Evolutionary conservation across 306 rosid species (phyloP).

Genomic region (Citrullus amarus): DNA sequence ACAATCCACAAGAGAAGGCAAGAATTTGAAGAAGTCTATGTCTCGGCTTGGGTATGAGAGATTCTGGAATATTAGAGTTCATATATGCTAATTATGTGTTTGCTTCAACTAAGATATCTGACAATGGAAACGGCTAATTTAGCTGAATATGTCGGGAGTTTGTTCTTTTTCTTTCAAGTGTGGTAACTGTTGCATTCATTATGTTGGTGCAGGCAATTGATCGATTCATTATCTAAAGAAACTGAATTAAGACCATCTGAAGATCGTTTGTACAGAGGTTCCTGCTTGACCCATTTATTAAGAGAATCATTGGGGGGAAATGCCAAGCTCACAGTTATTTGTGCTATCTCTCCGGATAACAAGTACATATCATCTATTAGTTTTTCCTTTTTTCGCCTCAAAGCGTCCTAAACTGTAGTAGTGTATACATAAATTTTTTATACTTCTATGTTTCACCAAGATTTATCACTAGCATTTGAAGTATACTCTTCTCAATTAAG

Average conservation of each 20-base stretch:
- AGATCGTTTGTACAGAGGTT: slow-evolving; percentile 32
- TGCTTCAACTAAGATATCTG: neutral
- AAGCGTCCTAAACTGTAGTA: neutral
- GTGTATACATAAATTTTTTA: neutral
- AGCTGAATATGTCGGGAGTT: neutral
- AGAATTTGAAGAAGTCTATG: slow-evolving; percentile 68
- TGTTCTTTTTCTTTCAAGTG: neutral
- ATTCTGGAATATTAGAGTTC: neutral
- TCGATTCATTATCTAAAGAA: slow-evolving; percentile 48
- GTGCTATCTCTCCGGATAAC: slow-evolving; percentile 59
- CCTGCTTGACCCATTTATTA: slow-evolving; percentile 67
- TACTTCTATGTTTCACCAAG: neutral
- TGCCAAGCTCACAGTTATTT: slow-evolving; percentile 72
- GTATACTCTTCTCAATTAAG: neutral
- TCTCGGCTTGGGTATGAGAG: slow-evolving; percentile 66
- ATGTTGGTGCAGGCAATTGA: slow-evolving; percentile 52
- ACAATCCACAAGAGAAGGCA: slow-evolving; percentile 48
- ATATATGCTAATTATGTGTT: neutral
- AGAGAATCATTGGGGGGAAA: slow-evolving; percentile 84
- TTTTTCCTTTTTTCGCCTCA: neutral
- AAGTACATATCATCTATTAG: slow-evolving; percentile 28
- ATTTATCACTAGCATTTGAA: too few relatives aligned
- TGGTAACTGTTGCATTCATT: neutral
- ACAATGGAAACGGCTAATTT: neutral
- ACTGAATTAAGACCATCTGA: slow-evolving; percentile 32